Evolutionary conservation across 192 early-diverging fungal genomes (phyloP).

Genomic region (Anaeromyces robustus): DNA sequence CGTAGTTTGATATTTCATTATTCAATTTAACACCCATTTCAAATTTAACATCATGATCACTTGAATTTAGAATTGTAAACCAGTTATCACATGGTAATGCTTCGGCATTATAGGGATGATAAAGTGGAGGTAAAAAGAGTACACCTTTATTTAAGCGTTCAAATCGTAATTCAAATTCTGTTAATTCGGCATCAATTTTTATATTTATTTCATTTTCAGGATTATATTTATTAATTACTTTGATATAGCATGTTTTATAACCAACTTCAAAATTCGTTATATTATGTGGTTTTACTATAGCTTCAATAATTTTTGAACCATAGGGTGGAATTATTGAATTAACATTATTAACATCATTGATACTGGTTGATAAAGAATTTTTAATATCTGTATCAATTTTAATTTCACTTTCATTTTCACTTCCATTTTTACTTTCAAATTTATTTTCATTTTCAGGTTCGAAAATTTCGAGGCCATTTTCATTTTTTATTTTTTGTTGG

Average conservation of each 20-base stretch:
- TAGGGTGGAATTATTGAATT: slow-evolving; percentile 13
- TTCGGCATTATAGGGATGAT: slow-evolving; percentile 41
- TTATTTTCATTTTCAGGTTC: too few species aligned
- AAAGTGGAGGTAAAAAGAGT: slow-evolving; percentile 53
- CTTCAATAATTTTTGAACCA: slow-evolving; percentile 26
- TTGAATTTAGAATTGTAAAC: slow-evolving; percentile 63
- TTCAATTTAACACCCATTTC: slow-evolving; percentile 50
- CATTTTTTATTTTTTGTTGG: too few species aligned
- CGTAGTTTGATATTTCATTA: slow-evolving; percentile 37
- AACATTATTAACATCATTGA: too few species aligned
- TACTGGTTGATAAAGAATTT: too few species aligned
- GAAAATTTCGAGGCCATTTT: too few species aligned
- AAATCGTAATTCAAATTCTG: slow-evolving; percentile 55
- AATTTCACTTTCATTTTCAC: too few species aligned
- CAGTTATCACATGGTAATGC: slow-evolving; percentile 55
- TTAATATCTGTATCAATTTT: too few species aligned
- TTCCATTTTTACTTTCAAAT: too few species aligned
- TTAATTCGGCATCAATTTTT: slow-evolving; percentile 34
- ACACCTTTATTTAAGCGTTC: slow-evolving; percentile 51
- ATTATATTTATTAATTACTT: slow-evolving; percentile 49
- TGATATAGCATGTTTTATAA: slow-evolving; percentile 24
- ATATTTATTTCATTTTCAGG: slow-evolving; percentile 35
- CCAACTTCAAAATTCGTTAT: slow-evolving; percentile 34
- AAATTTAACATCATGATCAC: slow-evolving; percentile 62
- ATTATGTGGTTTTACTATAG: slow-evolving; percentile 40